Evolutionary conservation across 2,329 filamentous ascomycete species (phyloP).

Genomic region (Fonsecaea multimorphosa): DNA sequence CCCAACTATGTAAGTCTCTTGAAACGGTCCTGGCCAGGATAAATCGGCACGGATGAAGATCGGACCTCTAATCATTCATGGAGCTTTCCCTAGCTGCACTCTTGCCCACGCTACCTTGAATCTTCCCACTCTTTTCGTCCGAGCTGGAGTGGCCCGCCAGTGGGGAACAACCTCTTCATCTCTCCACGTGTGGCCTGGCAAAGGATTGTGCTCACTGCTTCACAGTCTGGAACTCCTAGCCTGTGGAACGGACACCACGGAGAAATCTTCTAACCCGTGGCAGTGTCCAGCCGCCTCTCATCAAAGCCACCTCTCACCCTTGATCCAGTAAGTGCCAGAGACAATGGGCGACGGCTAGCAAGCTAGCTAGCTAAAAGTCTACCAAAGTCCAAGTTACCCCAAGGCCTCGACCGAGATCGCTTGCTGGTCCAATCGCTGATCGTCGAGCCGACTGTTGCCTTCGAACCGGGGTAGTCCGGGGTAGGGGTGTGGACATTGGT

Average conservation of each 20-base stretch:
- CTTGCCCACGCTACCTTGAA: not conserved
- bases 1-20: not conserved
- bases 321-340: not conserved
- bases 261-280: not conserved
- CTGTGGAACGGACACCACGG: not conserved
- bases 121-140: not conserved
- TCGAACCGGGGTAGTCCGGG: slow-evolving; percentile 30
- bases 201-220: not conserved
- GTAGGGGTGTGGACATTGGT: slow-evolving; percentile 24
- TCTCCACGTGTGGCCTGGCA: slow-evolving; percentile 22
- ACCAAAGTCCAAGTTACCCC: slow-evolving; percentile 8
- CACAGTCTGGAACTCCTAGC: not conserved
- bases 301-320: not conserved
- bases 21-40: slow-evolving; percentile 16
- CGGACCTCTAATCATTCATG: slow-evolving; percentile 3
- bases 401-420: slow-evolving; percentile 21
- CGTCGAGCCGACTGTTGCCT: not conserved
- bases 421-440: slow-evolving; percentile 25
- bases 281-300: slow-evolving; percentile 7
- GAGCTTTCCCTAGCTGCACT: slow-evolving; percentile 13
- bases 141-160: not conserved
- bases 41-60: slow-evolving; percentile 25
- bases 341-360: not conserved
- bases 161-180: slow-evolving; percentile 20
- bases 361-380: not conserved